Conservation (phyloP, 352 stramenopile species). For the Phytophthora pseudosyringae region DNA sequence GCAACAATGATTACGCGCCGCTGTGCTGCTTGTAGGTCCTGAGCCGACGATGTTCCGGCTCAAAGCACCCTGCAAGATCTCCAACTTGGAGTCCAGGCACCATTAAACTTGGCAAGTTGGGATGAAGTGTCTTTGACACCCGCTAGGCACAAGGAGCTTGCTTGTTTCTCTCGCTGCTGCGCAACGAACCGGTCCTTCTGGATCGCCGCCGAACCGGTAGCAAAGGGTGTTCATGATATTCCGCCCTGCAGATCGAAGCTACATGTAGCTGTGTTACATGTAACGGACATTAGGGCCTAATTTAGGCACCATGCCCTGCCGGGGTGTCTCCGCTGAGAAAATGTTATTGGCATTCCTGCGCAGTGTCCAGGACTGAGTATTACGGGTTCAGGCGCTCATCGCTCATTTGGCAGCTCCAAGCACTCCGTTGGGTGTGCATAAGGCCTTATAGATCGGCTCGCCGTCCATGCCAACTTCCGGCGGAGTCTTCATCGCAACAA, state of each 20-base stretch:
- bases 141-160: neutral
- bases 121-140: conserved; percentile 1
- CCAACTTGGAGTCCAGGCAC: conserved; percentile 7
- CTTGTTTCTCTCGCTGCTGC: neutral
- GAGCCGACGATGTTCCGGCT: too few relatives aligned
- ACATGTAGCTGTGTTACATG: too few relatives aligned
- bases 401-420: too few relatives aligned
- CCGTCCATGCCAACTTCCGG: neutral
- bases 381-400: too few relatives aligned
- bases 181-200: neutral
- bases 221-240: neutral
- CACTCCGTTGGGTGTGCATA: too few relatives aligned
- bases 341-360: neutral
- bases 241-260: too few relatives aligned
- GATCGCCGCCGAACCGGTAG: neutral
- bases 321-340: neutral
- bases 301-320: neutral
- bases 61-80: conserved; percentile 14
- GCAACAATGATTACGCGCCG: conserved; percentile 20
- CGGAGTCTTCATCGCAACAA: neutral
- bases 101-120: neutral
- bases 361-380: too few relatives aligned
- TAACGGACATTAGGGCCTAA: too few relatives aligned
- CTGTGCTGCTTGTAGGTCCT: too few relatives aligned
- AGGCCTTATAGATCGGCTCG: too few relatives aligned